A percentile compares a stretch with the other conserved stretches of the same genome.
phyloP scores from a whole-genome alignment of 2,329 filamentous ascomycete species.

The Pseudogymnoascus sp. region DNA sequence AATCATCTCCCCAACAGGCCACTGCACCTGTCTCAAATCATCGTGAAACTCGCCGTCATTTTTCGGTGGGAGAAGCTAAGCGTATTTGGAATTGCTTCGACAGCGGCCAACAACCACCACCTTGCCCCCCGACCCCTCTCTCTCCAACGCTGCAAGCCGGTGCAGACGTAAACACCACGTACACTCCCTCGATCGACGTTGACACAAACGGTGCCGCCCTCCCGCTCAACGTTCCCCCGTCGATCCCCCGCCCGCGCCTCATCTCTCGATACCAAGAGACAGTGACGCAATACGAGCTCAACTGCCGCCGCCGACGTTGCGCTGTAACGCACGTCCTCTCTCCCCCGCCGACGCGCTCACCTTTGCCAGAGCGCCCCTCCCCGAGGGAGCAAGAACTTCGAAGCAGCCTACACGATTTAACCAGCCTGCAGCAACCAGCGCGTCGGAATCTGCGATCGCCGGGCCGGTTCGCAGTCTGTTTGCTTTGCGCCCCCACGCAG shows the following conservation, averaged over 20 bases:
- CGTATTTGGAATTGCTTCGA: background rate
- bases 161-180: background rate
- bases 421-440: background rate
- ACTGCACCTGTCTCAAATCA: background rate
- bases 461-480: background rate
- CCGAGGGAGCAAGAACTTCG: background rate
- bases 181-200: background rate
- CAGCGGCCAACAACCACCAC: background rate
- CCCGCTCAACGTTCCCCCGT: background rate
- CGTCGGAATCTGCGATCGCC: background rate
- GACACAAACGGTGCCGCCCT: background rate
- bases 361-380: background rate
- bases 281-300: background rate
- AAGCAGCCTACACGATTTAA: background rate
- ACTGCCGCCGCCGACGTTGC: background rate
- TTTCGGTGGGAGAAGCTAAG: background rate
- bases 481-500: background rate
- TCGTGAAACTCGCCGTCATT: background rate
- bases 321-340: background rate
- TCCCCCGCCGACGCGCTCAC: background rate
- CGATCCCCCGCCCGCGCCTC: background rate
- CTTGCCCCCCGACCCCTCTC: background rate
- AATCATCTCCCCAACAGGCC: background rate
- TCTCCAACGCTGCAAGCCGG: background rate
- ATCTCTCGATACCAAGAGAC: background rate